These are phyloP conservation scores for Camelina hispida DNA, from an alignment of 345 rosid species.

Conservation along the genomic window DNA sequence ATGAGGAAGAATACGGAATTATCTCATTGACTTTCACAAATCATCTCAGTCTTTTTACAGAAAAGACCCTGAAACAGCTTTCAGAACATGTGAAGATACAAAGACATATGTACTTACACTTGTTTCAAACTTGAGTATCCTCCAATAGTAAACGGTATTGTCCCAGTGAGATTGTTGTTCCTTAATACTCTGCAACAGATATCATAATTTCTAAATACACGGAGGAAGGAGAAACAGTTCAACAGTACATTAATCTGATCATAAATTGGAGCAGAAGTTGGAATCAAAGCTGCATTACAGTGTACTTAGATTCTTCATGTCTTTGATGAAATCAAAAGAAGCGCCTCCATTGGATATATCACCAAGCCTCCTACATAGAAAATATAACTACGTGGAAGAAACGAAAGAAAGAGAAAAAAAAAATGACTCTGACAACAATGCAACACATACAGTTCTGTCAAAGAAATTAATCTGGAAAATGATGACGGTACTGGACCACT, in stretches of 20 bases:
- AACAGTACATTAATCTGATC: background rate
- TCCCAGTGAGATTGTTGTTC: slow-evolving; percentile 51
- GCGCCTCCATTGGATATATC: slow-evolving; percentile 58
- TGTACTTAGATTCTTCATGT: slow-evolving; percentile 52
- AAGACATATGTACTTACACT: slow-evolving; percentile 50
- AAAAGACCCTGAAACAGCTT: background rate
- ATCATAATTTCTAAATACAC: background rate
- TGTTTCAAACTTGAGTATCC: slow-evolving; percentile 47
- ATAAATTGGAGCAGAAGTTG: background rate
- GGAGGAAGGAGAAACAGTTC: background rate
- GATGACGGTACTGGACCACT: slow-evolving; percentile 62
- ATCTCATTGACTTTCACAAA: background rate
- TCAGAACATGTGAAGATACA: background rate
- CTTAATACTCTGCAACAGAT: slow-evolving; percentile 52
- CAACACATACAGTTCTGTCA: slow-evolving; percentile 58
- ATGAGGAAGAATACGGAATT: background rate
- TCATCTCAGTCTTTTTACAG: background rate
- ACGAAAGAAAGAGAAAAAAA: background rate
- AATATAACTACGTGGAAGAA: background rate
- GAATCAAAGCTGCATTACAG: slow-evolving; percentile 49
- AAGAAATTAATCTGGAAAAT: slow-evolving; percentile 52
- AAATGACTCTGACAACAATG: background rate
- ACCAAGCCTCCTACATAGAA: slow-evolving; percentile 54
- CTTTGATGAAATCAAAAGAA: slow-evolving; percentile 52
- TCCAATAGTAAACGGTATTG: slow-evolving; percentile 58